phyloP scores from a whole-genome alignment of 2,329 filamentous ascomycete genomes.

The Aspergillus piperis region DNA sequence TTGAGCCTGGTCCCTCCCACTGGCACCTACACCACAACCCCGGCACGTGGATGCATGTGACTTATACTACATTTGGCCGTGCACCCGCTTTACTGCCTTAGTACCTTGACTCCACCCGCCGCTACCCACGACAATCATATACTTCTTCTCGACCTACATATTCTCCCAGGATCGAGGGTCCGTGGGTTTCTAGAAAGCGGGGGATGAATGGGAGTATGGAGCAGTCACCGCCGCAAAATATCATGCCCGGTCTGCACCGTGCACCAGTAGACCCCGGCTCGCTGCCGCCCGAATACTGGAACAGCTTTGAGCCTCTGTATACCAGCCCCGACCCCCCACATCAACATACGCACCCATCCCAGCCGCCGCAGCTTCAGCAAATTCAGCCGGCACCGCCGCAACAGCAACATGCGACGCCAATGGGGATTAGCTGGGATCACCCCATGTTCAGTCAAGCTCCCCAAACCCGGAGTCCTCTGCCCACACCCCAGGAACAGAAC shows the following conservation, averaged over 20 bases:
- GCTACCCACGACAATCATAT: constrained; percentile 3
- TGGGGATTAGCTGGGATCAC: constrained; percentile 42
- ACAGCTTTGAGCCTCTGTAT: constrained; percentile 37
- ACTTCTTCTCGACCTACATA: background rate
- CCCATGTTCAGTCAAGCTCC: constrained; percentile 35
- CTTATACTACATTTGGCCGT: constrained; percentile 14
- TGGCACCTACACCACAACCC: background rate
- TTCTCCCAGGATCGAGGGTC: background rate
- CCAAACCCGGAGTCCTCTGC: constrained; percentile 26
- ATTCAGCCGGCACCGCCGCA: constrained; percentile 21
- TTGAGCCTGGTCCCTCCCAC: background rate
- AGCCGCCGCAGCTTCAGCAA: constrained; percentile 28
- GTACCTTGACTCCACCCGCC: constrained; percentile 3
- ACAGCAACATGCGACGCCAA: constrained; percentile 26
- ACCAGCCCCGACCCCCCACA: constrained; percentile 25
- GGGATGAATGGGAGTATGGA: constrained; percentile 34
- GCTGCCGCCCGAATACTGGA: constrained; percentile 42
- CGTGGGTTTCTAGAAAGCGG: constrained; percentile 12
- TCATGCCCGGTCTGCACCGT: constrained; percentile 32
- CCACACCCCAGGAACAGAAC: constrained; percentile 27
- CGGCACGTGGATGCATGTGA: constrained; percentile 26
- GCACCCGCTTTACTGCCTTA: background rate
- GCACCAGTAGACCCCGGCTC: constrained; percentile 29
- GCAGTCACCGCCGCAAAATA: constrained; percentile 33
- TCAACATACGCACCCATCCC: constrained; percentile 28